Percentiles rank a stretch among this genome's conserved stretches.
Conservation (phyloP, 768 basidiomycete species). For the Termitomyces sp. region DNA sequence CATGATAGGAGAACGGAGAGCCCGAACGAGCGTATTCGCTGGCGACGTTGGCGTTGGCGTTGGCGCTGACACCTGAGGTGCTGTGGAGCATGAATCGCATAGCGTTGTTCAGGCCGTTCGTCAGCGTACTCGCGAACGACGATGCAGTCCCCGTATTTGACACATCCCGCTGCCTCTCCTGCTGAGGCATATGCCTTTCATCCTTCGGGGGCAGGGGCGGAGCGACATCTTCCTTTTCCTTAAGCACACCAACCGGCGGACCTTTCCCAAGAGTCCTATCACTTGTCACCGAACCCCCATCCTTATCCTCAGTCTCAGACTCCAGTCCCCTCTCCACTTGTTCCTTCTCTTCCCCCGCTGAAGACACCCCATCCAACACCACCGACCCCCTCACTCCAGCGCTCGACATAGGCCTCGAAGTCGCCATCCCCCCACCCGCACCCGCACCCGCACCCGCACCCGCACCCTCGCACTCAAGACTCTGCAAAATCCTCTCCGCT, state of each 20-base stretch:
- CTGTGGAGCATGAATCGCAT: conserved; percentile 52
- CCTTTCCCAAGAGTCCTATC: neutral
- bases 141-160: conserved; percentile 26
- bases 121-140: conserved; percentile 45
- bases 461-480: conserved; percentile 28
- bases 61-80: neutral
- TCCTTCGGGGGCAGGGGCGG: conserved; percentile 27
- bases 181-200: conserved; percentile 2
- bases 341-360: no score
- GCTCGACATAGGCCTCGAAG: neutral
- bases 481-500: conserved; percentile 47
- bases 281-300: neutral
- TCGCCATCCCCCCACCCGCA: conserved; percentile 7
- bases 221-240: neutral
- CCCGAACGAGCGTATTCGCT: conserved; percentile 31
- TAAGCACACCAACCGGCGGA: no score
- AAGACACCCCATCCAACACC: neutral
- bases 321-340: no score
- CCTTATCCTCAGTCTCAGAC: neutral
- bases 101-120: conserved; percentile 54
- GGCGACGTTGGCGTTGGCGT: conserved; percentile 17
- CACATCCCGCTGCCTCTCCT: conserved; percentile 7
- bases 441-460: neutral
- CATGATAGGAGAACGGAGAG: conserved; percentile 25
- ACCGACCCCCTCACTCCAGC: neutral